Evolutionary conservation across 805 yeast species (phyloP), one percentile per base, ranked within the genome.

Genomic region (Torulaspora quercuum): DNA sequence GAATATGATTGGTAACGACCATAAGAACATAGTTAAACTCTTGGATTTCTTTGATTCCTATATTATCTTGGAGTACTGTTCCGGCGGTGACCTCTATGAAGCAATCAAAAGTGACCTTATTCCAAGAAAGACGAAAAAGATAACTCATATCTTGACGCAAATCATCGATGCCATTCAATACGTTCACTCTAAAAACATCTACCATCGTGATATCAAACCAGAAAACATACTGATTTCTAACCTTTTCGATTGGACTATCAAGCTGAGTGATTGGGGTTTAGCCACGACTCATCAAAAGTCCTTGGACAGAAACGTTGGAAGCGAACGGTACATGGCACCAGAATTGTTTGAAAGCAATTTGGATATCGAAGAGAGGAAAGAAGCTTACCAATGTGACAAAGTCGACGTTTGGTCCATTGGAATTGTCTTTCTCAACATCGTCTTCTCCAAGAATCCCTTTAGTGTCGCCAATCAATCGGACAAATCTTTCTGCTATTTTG

Each of bases 321-420:
- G 86, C 37, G 95, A 86, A 62, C 71, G 95, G 44, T 88, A 88
- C 61, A 88, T 88, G 97, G 94, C 96, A 0, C 97, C 97, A 1
- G 97, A 88, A 56, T 64, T 87, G 39, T 80, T 87, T 55, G 95
- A 87, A 35, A 49, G 55, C 6, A 60, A 61, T 49, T 42, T 59
- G 24, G 65, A 60, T 38, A 35, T 53, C 23, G 59, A 62, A 18
- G 65, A 66, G 29, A 59, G 63, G 27, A 63, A 76, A 32, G 75
- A 74, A 22, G 66, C 70, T 27, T 89, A 88, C 58, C 82, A 82
- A 50, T 86, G 95, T 6, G 77, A 80, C 13, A 81, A 83, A 59
- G 81, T 83, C 33, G 96, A 88, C 63, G 68, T 88, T 32, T 88
- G 97, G 97, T 80, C 95, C 0, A 64, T 84, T 42, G 97, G 95